phyloP scores from a whole-genome alignment of 805 yeast genomes.

The Vanderwaltozyma polyspora region DNA sequence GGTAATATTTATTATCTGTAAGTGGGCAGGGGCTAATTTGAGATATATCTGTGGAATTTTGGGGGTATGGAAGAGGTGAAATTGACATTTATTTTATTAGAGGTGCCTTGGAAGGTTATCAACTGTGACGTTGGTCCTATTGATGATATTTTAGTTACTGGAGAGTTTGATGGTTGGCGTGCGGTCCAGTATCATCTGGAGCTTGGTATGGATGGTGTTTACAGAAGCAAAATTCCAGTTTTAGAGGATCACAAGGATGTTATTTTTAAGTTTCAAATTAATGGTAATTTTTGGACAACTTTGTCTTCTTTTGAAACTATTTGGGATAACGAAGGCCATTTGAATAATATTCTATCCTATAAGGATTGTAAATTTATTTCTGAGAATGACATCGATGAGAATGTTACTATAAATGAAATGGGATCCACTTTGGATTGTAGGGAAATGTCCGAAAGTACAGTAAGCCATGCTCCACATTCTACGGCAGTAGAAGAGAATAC shows the following conservation, averaged over 20 bases:
- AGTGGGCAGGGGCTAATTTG: too few species aligned
- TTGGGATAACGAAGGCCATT: conserved; percentile 14
- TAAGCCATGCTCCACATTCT: too few species aligned
- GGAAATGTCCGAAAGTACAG: too few species aligned
- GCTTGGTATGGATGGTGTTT: conserved; percentile 7
- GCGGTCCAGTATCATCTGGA: conserved; percentile 8
- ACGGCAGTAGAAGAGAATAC: too few species aligned
- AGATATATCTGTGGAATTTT: too few species aligned
- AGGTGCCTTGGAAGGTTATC: not conserved
- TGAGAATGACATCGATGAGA: too few species aligned
- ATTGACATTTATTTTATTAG: not conserved
- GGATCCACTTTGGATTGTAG: too few species aligned
- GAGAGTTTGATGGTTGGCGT: conserved; percentile 23
- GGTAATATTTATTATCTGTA: too few species aligned
- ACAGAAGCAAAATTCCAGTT: conserved; percentile 11
- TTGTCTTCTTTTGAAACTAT: conserved; percentile 16
- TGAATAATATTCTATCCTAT: conserved; percentile 15
- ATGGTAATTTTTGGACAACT: conserved; percentile 19
- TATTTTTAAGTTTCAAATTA: conserved; percentile 17
- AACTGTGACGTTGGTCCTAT: not conserved
- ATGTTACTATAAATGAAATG: too few species aligned
- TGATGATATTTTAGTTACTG: conserved; percentile 16
- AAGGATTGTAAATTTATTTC: conserved; percentile 7
- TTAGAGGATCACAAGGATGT: conserved; percentile 6
- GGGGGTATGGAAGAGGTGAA: too few species aligned